Evolutionary conservation across 2,329 filamentous ascomycete genomes (phyloP).

Genomic region (Hypoxylon sp.): DNA sequence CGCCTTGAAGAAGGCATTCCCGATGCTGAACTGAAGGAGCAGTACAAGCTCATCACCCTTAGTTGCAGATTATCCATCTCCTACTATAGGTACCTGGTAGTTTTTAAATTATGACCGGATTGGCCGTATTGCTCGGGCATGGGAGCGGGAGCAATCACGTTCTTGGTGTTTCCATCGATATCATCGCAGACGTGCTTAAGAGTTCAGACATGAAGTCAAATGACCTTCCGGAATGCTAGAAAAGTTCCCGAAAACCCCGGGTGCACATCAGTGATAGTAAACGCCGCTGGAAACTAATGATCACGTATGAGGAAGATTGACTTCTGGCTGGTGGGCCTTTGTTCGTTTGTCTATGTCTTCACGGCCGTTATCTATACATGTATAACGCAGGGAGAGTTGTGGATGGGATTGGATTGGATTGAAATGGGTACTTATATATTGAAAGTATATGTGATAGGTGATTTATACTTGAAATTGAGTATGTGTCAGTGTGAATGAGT

Average conservation of each 20-base stretch:
- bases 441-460: too few relatives aligned
- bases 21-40: slow-evolving; percentile 46
- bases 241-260: slow-evolving; percentile 15
- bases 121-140: slow-evolving; percentile 20
- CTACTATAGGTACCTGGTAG: not conserved
- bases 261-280: slow-evolving; percentile 6
- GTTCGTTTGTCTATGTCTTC: slow-evolving; percentile 57
- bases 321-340: slow-evolving; percentile 52
- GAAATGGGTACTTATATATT: too few relatives aligned
- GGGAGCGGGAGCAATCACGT: slow-evolving; percentile 38
- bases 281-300: not conserved
- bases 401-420: too few relatives aligned
- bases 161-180: slow-evolving; percentile 42
- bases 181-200: slow-evolving; percentile 45
- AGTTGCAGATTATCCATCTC: not conserved
- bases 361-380: too few relatives aligned
- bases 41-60: slow-evolving; percentile 43
- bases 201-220: slow-evolving; percentile 23
- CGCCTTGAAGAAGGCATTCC: slow-evolving; percentile 45
- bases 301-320: slow-evolving; percentile 53
- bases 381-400: too few relatives aligned
- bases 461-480: too few relatives aligned
- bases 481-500: too few relatives aligned
- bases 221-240: slow-evolving; percentile 5
- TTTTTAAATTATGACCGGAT: slow-evolving; percentile 4